phyloP scores from a whole-genome alignment of 164 flowering plant genomes.

The Tetracentron sinense region DNA sequence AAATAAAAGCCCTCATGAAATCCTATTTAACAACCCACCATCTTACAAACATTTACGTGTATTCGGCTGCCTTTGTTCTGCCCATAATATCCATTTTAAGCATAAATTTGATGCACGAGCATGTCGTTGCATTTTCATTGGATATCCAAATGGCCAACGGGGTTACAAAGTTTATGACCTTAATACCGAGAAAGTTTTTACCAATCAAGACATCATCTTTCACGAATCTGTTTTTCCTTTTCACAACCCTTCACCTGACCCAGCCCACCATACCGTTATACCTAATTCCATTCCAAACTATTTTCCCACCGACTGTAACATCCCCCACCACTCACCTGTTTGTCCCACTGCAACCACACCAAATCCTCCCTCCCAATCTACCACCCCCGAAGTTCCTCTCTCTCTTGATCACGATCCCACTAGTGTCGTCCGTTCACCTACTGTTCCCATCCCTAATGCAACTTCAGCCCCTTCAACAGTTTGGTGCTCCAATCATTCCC shows the following conservation, averaged over 20 bases:
- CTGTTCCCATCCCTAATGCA: too few relatives aligned
- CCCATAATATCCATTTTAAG: background rate
- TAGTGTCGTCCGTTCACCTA: too few relatives aligned
- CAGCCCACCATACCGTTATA: too few relatives aligned
- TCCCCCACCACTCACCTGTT: too few relatives aligned
- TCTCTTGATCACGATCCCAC: too few relatives aligned
- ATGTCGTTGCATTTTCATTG: background rate
- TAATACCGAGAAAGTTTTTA: background rate
- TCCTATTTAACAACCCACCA: background rate
- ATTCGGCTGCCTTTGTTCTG: constrained; percentile 15
- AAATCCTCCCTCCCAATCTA: too few relatives aligned
- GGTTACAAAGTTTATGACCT: background rate
- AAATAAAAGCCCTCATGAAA: constrained; percentile 3
- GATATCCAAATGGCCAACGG: background rate
- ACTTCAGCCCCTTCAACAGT: too few relatives aligned
- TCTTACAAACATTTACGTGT: background rate
- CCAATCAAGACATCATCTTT: constrained; percentile 8
- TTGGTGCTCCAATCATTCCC: too few relatives aligned
- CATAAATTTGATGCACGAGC: constrained; percentile 8
- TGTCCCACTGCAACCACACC: too few relatives aligned
- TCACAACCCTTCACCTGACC: background rate
- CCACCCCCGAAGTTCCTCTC: too few relatives aligned
- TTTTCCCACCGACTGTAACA: too few relatives aligned
- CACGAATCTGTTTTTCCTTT: constrained; percentile 7
- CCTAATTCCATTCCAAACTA: too few relatives aligned